A percentile compares a stretch with the other conserved stretches of the same genome.
phyloP scores from a whole-genome alignment of 2,329 filamentous ascomycete species.

The Colletotrichum sp. region DNA sequence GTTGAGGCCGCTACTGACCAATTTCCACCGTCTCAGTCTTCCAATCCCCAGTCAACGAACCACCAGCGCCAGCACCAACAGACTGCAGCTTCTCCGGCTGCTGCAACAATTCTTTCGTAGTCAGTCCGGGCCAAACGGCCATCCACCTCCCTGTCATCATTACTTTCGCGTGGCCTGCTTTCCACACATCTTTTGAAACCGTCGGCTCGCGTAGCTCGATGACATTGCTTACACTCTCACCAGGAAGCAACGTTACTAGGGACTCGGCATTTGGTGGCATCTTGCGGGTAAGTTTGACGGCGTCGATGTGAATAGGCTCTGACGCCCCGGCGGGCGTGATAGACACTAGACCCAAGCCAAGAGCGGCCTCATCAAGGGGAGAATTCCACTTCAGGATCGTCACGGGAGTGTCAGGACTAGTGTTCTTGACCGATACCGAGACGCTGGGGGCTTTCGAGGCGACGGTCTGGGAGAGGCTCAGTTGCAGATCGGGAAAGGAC shows the following conservation, averaged over 20 bases:
- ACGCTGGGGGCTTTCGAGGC: conserved; percentile 37
- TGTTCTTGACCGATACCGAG: conserved; percentile 45
- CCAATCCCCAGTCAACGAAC: neutral
- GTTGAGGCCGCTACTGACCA: neutral
- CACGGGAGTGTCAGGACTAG: conserved; percentile 34
- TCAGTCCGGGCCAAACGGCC: conserved; percentile 33
- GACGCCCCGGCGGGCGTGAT: conserved; percentile 39
- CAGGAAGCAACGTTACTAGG: conserved; percentile 42
- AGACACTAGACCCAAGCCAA: conserved; percentile 44
- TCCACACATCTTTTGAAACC: conserved; percentile 35
- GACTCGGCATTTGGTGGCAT: conserved; percentile 45
- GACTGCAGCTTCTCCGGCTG: neutral
- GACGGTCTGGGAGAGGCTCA: conserved; percentile 33
- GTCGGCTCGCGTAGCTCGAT: conserved; percentile 39
- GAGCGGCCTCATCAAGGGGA: conserved; percentile 44
- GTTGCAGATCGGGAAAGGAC: neutral
- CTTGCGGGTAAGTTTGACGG: conserved; percentile 40
- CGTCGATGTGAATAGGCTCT: conserved; percentile 37
- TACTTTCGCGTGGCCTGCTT: conserved; percentile 35
- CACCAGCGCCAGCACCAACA: neutral
- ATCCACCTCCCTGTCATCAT: conserved; percentile 42
- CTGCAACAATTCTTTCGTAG: neutral
- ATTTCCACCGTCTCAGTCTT: neutral
- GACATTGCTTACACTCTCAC: conserved; percentile 36
- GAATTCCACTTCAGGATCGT: conserved; percentile 48